Evolutionary conservation across 176 grass and related monocot genomes (phyloP), one percentile per base, ranked within the genome.

Genomic region (Aegilops speltoides): DNA sequence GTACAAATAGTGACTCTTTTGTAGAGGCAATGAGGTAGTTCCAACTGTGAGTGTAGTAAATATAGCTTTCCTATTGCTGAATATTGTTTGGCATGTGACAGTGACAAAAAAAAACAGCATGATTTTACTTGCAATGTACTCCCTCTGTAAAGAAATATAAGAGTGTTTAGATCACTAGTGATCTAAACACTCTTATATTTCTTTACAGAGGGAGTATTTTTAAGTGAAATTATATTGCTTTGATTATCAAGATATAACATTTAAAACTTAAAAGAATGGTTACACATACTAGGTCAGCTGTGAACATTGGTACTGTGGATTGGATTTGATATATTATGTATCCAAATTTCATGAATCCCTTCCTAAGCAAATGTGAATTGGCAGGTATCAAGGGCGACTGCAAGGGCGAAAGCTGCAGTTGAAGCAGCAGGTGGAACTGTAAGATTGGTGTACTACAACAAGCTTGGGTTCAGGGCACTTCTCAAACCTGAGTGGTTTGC

Each of bases 401-500:
- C 82, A 32, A 92, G 96, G 37, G 93, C 93, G 52, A 98, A 98
- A 81, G 91, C 89, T 81, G 83, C 90, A 3, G 91, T 98, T 59
- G 96, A 95, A 86, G 91, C 91, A 65, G 90, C 96, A 37, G 91
- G 96, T 84, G 93, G 93, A 56, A 95, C 96, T 26, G 88, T 98
- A 79, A 88, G 90, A 34, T 87, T 90, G 80, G 96, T 98, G 34
- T 95, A 98, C 65, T 98, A 95, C 72, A 98, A 95, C 79, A 92
- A 95, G 84, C 88, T 98, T 83, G 96, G 96, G 46, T 91, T 98
- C 52, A 90, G 79, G 76, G 96, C 96, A 52, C 89, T 98, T 43
- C 86, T 98, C 68, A 98, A 92, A 81, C 96, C 96, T 0, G 90
- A 96, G 62, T 98, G 96, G 93, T 98, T 98, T 77, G 92, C 88